Evolutionary conservation across 2,329 filamentous ascomycete genomes (phyloP).

Genomic region (Diaporthe capsici): DNA sequence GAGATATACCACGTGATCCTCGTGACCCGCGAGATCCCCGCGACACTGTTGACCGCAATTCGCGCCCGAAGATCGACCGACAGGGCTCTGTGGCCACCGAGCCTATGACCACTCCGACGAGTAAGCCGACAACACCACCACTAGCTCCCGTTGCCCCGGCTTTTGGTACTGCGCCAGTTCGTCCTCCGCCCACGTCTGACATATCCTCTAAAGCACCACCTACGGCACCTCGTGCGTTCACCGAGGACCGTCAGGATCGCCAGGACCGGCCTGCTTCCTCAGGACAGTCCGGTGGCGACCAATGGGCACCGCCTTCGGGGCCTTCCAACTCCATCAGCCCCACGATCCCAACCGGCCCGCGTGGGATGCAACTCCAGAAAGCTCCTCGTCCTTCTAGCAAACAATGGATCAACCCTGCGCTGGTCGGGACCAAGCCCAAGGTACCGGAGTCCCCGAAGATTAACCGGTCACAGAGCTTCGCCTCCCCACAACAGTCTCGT

Average conservation of each 20-base stretch:
- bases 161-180: slow-evolving; percentile 68
- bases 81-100: slow-evolving; percentile 62
- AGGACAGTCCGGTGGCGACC: slow-evolving; percentile 55
- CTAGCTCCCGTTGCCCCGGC: slow-evolving; percentile 71
- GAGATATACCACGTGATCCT: slow-evolving; percentile 60
- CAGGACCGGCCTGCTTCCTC: slow-evolving; percentile 64
- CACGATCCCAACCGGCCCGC: slow-evolving; percentile 67
- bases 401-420: slow-evolving; percentile 71
- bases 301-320: slow-evolving; percentile 55
- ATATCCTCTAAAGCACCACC: slow-evolving; percentile 60
- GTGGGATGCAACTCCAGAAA: slow-evolving; percentile 62
- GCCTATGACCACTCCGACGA: slow-evolving; percentile 53
- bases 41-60: slow-evolving; percentile 57
- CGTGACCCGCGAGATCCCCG: slow-evolving; percentile 63
- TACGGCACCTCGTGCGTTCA: slow-evolving; percentile 66
- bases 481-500: slow-evolving; percentile 55
- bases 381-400: slow-evolving; percentile 67
- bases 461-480: slow-evolving; percentile 65
- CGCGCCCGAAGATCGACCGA: slow-evolving; percentile 67
- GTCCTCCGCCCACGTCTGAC: slow-evolving; percentile 52
- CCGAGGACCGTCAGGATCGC: slow-evolving; percentile 66
- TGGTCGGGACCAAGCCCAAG: slow-evolving; percentile 55
- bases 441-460: slow-evolving; percentile 66
- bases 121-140: slow-evolving; percentile 69
- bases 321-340: slow-evolving; percentile 63